Base-by-base conservation (phyloP, 345 rosid genomes). In the Citrus maxima region DNA sequence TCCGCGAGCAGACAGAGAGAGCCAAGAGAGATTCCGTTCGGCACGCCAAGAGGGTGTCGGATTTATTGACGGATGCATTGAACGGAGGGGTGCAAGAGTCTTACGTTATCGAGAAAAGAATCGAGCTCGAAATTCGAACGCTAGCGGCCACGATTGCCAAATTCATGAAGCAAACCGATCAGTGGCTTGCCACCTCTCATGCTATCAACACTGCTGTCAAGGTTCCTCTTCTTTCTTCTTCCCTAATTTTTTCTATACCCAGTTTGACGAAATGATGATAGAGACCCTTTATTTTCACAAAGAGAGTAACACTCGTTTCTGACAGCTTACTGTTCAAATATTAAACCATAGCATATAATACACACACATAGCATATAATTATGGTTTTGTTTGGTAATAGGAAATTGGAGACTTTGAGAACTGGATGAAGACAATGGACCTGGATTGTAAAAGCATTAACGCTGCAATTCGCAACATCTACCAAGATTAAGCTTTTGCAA, bases 361-460 rank as follows among this genome's bases (percentile, higher is more conserved):
- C 6, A 0, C 34, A 32, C 34, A 32, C 34, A 32, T 32, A 32
- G 38, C 28, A n/a, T n/a, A n/a, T n/a, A 14, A 10, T 10, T 55
- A n/a, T 30, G 38, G 42, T 28, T 66, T 70, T 74, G 25, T 75
- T 30, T 72, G 37, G 10, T 49, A 93, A 8, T 56, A 93, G 98
- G 99, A 93, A 81, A 91, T 91, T 62, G 99, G 98, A 71, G 99
- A 95, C 86, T 90, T 95, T 76, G 99, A 95, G 90, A 92, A 95
- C 82, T 91, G 96, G 98, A 87, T 93, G 94, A 95, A 87, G 97
- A 89, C 89, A 7, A 95, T 95, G 99, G 97, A 95, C 78, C 90
- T 84, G 76, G 97, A 93, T 78, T 90, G 96, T 63, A 92, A 89
- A 82, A 91, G 90, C 85, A 89, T 95, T 75, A 92, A 80, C 68